Evolutionary conservation across 208 protist species (phyloP), one percentile per base, ranked within the genome.

Genomic region (Trypanosomatidae sp.): DNA sequence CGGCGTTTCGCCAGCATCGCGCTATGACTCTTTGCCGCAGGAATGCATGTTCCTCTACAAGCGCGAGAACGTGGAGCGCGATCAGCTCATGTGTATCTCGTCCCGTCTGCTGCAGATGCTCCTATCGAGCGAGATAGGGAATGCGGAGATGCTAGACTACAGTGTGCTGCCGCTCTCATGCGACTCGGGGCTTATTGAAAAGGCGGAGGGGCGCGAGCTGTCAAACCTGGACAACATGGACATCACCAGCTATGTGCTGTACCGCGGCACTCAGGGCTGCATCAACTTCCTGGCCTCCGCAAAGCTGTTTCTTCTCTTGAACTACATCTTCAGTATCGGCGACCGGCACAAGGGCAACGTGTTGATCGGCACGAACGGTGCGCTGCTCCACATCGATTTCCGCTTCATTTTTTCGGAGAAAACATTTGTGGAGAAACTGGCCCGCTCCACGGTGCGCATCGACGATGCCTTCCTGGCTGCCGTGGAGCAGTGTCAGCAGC

Each of bases 331-430:
- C 80, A 86, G 82, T 62, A 92, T 95, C 60, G 87, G 87, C 41
- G 91, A 95, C 71, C 84, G 91, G 17, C 91, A 95, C 80, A 85
- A 85, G 60, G 89, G 86, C 62, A 95, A 95, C 71, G 86, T 95
- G 43, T 85, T 95, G 80, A 75, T 95, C 44, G 86, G 85, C 77
- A 81, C 80, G 28, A 81, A 80, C 53, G 91, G 91, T 7, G 80
- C 87, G 8, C 85, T 93, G 60, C 88, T 95, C 46, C 91, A 95
- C 76, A 93, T 95, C 56, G 91, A 95, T 76, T 95, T 93, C 82
- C 88, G 85, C 44, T 89, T 90, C 65, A 77, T 93, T 36, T 81
- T 93, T 30, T 86, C 79, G 1, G 79, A 87, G 52, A 85, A 81
- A 65, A 92, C 91, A 10, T 79, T 89, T 13, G 82, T 80, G 15